phyloP scores from a whole-genome alignment of 768 basidiomycete genomes.

The Mycena crocata region DNA sequence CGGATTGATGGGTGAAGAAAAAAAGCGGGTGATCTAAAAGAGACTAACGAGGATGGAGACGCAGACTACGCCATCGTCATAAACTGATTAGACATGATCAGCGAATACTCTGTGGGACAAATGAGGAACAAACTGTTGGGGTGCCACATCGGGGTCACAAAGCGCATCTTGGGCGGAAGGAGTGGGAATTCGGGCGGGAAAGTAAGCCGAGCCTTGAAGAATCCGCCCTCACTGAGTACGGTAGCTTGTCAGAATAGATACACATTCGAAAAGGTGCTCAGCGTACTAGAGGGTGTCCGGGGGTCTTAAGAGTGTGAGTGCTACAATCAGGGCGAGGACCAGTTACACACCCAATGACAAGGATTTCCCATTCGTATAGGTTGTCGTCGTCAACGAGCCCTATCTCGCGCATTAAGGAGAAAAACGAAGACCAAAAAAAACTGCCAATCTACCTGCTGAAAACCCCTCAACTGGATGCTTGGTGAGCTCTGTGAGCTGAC shows the following conservation, averaged over 20 bases:
- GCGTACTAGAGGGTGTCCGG: conserved; percentile 92
- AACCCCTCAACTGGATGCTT: conserved; percentile 97
- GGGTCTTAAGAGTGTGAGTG: conserved; percentile 65
- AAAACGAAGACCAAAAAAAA: conserved; percentile 41
- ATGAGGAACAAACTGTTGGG: conserved; percentile 82
- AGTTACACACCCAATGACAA: conserved; percentile 86
- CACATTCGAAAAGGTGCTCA: background rate
- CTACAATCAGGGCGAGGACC: conserved; percentile 9
- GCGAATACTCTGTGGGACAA: background rate
- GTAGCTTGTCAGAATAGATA: conserved; percentile 24
- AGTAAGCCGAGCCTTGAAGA: conserved; percentile 90
- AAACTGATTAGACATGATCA: conserved; percentile 68
- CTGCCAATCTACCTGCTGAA: conserved; percentile 77
- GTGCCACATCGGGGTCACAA: conserved; percentile 96
- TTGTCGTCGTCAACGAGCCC: conserved; percentile 96
- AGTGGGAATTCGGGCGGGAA: conserved; percentile 94
- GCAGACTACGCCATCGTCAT: conserved; percentile 92
- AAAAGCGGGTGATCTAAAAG: background rate
- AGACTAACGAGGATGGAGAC: conserved; percentile 89
- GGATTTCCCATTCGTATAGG: conserved; percentile 95
- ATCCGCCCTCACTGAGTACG: conserved; percentile 87
- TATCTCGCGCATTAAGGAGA: conserved; percentile 45
- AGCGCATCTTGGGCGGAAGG: conserved; percentile 94
- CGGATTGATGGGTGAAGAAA: conserved; percentile 23
- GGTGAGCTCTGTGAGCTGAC: conserved; percentile 86